Base-by-base conservation (phyloP, 495 filamentous ascomycete genomes). In the Aspergillus biplanus region DNA sequence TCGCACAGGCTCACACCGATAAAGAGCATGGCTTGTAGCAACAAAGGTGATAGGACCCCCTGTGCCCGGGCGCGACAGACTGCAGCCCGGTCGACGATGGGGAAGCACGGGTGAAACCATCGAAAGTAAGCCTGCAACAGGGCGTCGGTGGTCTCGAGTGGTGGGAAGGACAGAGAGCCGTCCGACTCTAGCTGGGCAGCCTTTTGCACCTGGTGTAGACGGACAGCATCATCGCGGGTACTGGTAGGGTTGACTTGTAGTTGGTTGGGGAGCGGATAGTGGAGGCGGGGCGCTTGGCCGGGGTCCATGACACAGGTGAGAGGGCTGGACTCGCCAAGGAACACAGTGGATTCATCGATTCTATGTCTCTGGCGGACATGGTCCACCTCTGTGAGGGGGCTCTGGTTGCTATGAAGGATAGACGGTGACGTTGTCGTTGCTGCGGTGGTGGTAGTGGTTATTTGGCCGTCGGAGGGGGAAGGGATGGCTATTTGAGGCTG, bases 101-200 rank as follows among this genome's bases (percentile, higher is more conserved):
- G 79, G 35, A 80, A 81, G 35, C 76, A 78, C 5, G 79, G 79
- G 58, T 81, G 78, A 42, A 81, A 77, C 77, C 79, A 80, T 34
- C 73, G 70, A 57, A 81, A 81, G 54, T 79, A 81, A 16, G 77
- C 77, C 16, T 70, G 61, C 3, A 81, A 56, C 13, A 79, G 67
- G 4, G 65, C 62, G 11, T 75, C 69, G 53, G 72, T 73, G 0
- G 76, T 68, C 0, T 69, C 59, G 1, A 66, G 62, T 21, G 74
- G 69, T 0, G 77, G 77, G 49, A 75, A 81, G 1, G 70, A 64
- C 35, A 81, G 71, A 2, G 75, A 75, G 16, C 77, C 75, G 37
- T 77, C 72, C 4, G 70, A 72, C 13, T 66, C 71, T 7, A 81
- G 68, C 42, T 71, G 67, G 4, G 65, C 65, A 33, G 63, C 67